Conservation (phyloP, 148 eudicot species). For the Drosera capensis region DNA sequence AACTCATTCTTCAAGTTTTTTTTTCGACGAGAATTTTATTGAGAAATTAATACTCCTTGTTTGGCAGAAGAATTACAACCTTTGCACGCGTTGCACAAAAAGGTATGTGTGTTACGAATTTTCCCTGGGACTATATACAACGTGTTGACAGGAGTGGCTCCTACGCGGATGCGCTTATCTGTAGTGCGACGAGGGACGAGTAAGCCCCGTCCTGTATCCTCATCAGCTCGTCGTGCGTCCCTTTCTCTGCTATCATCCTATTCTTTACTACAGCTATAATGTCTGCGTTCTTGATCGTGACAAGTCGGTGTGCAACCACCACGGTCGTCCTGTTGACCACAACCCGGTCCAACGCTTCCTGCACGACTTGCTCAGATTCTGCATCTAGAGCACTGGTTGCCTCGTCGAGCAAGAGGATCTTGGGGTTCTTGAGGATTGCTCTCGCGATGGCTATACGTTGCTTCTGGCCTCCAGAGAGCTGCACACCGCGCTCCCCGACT, state of each 20-base stretch:
- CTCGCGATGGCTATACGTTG: conserved; percentile 72
- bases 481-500: conserved; percentile 72
- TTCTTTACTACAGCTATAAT: conserved; percentile 56
- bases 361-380: conserved; percentile 65
- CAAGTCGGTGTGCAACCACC: conserved; percentile 65
- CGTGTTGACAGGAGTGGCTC: no score
- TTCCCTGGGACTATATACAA: no score
- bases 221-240: conserved; percentile 58
- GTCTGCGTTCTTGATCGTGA: conserved; percentile 51
- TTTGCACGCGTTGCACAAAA: no score
- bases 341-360: conserved; percentile 64
- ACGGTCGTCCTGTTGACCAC: conserved; percentile 63
- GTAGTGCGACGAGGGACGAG: conserved; percentile 62
- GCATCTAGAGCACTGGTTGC: conserved; percentile 83
- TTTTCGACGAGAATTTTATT: no score
- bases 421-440: conserved; percentile 60
- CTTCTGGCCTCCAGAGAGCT: conserved; percentile 79
- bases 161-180: conserved; percentile 11
- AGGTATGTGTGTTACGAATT: no score
- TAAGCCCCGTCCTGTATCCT: conserved; percentile 40
- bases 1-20: no score
- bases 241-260: conserved; percentile 62
- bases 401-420: conserved; percentile 60
- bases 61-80: no score
- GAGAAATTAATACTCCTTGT: no score